Conservation (phyloP, 129 eudicot species). For the Pittosporum tobira region DNA sequence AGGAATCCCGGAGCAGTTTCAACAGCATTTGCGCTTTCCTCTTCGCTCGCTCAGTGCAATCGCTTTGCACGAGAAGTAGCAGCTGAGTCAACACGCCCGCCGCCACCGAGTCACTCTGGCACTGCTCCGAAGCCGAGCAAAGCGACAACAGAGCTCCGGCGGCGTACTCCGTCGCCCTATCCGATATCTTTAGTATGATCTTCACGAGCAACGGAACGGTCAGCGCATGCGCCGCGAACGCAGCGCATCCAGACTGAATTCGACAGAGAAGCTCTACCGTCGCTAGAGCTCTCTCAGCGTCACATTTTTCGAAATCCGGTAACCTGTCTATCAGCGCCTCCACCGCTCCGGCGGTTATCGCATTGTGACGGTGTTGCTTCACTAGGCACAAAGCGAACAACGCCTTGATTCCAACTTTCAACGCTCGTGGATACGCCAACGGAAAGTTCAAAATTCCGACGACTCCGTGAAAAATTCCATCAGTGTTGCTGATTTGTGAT, state of each 20-base stretch:
- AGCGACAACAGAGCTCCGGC: slow-evolving; percentile 79
- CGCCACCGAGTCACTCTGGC: slow-evolving; percentile 69
- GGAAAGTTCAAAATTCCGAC: slow-evolving; percentile 50
- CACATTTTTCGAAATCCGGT: slow-evolving; percentile 74
- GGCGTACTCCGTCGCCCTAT: slow-evolving; percentile 88
- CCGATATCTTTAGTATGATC: slow-evolving; percentile 60
- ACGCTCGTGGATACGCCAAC: slow-evolving; percentile 56
- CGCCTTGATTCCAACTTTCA: slow-evolving; percentile 71
- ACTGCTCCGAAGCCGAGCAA: slow-evolving; percentile 58
- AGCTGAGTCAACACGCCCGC: slow-evolving; percentile 86
- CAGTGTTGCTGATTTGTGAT: slow-evolving; percentile 39
- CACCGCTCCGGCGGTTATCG: slow-evolving; percentile 76
- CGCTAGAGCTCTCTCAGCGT: slow-evolving; percentile 86
- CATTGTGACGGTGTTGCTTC: slow-evolving; percentile 83
- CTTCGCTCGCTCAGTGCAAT: slow-evolving; percentile 86
- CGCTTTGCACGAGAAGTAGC: slow-evolving; percentile 82
- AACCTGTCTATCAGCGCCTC: slow-evolving; percentile 53
- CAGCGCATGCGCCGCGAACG: slow-evolving; percentile 70
- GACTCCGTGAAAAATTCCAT: slow-evolving; percentile 54
- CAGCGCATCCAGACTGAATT: slow-evolving; percentile 63
- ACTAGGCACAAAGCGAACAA: slow-evolving; percentile 68
- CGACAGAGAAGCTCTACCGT: slow-evolving; percentile 81
- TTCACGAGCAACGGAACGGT: slow-evolving; percentile 66
- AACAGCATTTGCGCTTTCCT: slow-evolving; percentile 88
- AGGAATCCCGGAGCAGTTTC: slow-evolving; percentile 73